Evolutionary conservation across 2,329 filamentous ascomycete species (phyloP), one percentile per base, ranked within the genome.

Genomic region (Conoideocrella luteorostrata): DNA sequence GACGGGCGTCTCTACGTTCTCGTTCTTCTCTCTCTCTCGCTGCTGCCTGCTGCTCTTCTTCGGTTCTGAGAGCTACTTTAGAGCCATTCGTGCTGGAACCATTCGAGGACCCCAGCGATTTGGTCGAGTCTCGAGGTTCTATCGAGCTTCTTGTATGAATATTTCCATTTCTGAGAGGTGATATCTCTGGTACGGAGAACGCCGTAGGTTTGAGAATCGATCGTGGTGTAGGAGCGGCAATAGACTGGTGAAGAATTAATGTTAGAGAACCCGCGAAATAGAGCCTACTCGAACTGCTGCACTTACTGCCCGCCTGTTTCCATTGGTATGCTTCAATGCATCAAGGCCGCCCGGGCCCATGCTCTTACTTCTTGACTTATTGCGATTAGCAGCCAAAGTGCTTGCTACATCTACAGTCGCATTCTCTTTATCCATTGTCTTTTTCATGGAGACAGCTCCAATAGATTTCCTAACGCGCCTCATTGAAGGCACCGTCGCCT

Each of bases 331-430:
- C 62, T 85, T 89, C 44, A 94, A 73, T 45, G 84, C 83, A 70
- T 94, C 89, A 36, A 95, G 67, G 21, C 90, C 89, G 40, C 91
- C 93, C 13, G 93, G 91, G 3, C 93, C 93, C 53, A 98, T 83
- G 67, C 91, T 97, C 72, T 96, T 97, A 67, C 91, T 96, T 52
- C 93, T 82, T 46, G 84, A 86, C 67, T 89, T 91, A 68, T 75
- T 77, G 49, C 75, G 70, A 57, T 64, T 72, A 46, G 69, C 70
- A 23, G 69, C 72, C 52, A 73, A 58, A 45, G 70, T 66, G 51
- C 75, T 73, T 48, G 72, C 75, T 45, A 85, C 63, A 52, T 88
- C 82, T 34, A 82, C 67, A 3, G 83, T 86, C 58, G 78, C 75
- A 72, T 94, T 94, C 60, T 94, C 88, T 64, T 88, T 89, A 56